Base-by-base conservation (phyloP, 2,329 filamentous ascomycete species). In the Byssoonygena ceratinophila region DNA sequence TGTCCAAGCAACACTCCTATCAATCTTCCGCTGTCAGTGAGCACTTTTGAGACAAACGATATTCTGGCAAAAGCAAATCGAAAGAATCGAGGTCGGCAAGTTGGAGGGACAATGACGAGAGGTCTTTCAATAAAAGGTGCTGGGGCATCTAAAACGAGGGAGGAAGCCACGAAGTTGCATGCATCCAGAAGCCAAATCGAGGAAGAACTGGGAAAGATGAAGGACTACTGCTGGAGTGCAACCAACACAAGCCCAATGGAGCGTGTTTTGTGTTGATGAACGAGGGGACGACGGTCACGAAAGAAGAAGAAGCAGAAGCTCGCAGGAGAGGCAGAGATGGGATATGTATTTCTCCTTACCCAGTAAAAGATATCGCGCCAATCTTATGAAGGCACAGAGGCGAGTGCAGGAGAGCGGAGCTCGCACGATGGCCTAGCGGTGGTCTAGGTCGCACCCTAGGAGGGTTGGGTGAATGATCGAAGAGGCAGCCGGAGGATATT, bases 381-480 rank as follows among this genome's bases (percentile, higher is more conserved):
- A 40, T 41, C 47, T n/a, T n/a, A n/a, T 16, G 27, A 23, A 31
- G n/a, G 46, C 12, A 20, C 12, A 18, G 16, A 41, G 18, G 44
- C 16, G n/a, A 34, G 27, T 50, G 39, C 47, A 50, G 18, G 46
- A 40, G 23, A 43, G 47, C 36, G 37, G 47, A 50, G 47, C 47
- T 41, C 16, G 27, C 47, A 43, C 31, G 20, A 14, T 20, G 29
- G 11, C 47, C 47, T 32, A 34, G 47, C 16, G 27, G 4, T 14
- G 25, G 39, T 47, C 45, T 37, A 37, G 45, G 45, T 39, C 20
- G 32, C 16, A 29, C 18, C 20, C 31, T 34, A 14, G 6, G 18
- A n/a, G 14, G 34, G 14, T 36, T 11, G 25, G 9, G 23, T 32
- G 7, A 40, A 40, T 7, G 23, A 36, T 34, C 4, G 32, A n/a